Conservation (phyloP, 352 stramenopile genomes). For the Ochromonadaceae sp. region DNA sequence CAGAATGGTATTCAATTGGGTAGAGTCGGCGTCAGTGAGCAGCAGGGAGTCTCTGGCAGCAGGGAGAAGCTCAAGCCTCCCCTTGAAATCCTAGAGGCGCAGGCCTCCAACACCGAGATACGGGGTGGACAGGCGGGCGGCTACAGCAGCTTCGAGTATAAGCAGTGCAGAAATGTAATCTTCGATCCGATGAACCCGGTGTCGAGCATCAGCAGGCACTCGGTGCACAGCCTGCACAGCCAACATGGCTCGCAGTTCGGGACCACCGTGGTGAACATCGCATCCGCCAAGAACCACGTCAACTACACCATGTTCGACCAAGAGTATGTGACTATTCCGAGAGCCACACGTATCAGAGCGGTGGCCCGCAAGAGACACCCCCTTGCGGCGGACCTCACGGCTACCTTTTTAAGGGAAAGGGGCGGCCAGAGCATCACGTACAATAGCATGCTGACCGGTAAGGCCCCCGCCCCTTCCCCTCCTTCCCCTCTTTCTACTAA, state of each 20-base stretch:
- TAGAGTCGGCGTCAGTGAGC: too few relatives aligned
- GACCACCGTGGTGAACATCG: too few relatives aligned
- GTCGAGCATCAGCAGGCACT: background rate
- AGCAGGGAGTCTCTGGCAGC: too few relatives aligned
- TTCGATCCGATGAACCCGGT: background rate
- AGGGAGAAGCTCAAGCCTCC: background rate
- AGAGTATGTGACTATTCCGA: background rate
- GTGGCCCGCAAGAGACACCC: constrained; percentile 1
- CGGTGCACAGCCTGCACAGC: too few relatives aligned
- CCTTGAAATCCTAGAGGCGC: background rate
- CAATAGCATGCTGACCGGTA: too few relatives aligned
- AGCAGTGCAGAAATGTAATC: too few relatives aligned
- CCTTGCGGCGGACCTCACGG: constrained; percentile 11
- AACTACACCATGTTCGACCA: constrained; percentile 6
- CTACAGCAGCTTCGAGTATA: constrained; percentile 13
- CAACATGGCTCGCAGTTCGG: too few relatives aligned
- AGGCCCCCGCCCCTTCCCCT: too few relatives aligned
- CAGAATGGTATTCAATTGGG: too few relatives aligned
- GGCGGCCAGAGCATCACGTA: too few relatives aligned
- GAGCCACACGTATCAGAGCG: background rate
- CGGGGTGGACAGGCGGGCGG: constrained; percentile 20
- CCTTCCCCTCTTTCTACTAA: too few relatives aligned
- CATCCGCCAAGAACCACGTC: too few relatives aligned
- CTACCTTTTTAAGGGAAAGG: background rate
- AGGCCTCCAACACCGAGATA: constrained; percentile 16